These are phyloP conservation scores for Mrakia gelida DNA, from an alignment of 768 basidiomycete genomes.

Conservation along the genomic window DNA sequence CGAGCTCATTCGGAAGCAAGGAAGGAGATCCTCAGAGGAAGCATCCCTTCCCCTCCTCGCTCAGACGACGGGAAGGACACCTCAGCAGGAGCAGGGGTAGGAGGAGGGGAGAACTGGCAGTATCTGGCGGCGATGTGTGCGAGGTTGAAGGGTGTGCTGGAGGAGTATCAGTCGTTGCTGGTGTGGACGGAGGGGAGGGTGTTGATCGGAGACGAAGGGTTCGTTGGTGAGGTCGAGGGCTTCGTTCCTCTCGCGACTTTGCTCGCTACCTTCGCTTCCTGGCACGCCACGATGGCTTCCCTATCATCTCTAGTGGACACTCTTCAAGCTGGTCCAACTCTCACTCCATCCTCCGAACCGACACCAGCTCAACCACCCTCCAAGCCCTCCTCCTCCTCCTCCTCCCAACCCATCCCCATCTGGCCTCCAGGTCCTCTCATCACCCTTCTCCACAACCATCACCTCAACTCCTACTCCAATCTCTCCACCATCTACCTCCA, in stretches of 20 bases:
- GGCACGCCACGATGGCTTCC: slow-evolving; percentile 79
- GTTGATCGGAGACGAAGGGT: slow-evolving; percentile 65
- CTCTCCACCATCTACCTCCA: slow-evolving; percentile 66
- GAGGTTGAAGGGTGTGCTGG: slow-evolving; percentile 65
- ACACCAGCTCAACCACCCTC: slow-evolving; percentile 14
- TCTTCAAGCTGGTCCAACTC: slow-evolving; percentile 42
- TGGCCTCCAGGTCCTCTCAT: slow-evolving; percentile 76
- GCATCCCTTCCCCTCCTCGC: slow-evolving; percentile 57
- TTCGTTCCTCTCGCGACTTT: slow-evolving; percentile 83
- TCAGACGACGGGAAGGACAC: background rate
- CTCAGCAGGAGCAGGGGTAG: background rate
- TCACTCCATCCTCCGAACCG: background rate
- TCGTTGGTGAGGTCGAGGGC: slow-evolving; percentile 69
- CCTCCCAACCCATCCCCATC: slow-evolving; percentile 38
- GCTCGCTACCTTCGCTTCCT: slow-evolving; percentile 75
- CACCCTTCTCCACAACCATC: slow-evolving; percentile 66
- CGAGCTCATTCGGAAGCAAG: slow-evolving; percentile 31
- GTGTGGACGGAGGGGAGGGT: slow-evolving; percentile 76
- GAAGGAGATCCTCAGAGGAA: slow-evolving; percentile 34
- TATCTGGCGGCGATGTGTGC: slow-evolving; percentile 76
- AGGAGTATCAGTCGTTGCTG: slow-evolving; percentile 62
- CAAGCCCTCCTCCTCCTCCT: background rate
- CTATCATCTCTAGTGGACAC: slow-evolving; percentile 62
- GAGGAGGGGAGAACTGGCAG: slow-evolving; percentile 44
- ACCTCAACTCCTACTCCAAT: slow-evolving; percentile 72